phyloP scores from a whole-genome alignment of 768 basidiomycete genomes.

The Galerina marginata region DNA sequence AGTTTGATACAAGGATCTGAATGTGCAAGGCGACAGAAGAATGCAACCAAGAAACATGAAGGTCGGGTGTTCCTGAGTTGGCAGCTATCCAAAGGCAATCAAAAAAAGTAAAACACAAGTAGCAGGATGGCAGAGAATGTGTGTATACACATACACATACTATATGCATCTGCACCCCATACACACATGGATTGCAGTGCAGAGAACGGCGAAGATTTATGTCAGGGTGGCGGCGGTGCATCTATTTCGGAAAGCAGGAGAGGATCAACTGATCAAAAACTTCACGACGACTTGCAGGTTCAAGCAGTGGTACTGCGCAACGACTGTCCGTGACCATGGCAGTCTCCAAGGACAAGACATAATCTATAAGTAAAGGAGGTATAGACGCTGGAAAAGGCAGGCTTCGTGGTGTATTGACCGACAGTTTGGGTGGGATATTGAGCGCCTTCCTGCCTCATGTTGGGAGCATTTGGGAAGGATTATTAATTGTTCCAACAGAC shows the following conservation, averaged over 20 bases:
- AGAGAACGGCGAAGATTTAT: not conserved
- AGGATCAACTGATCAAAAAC: slow-evolving; percentile 1
- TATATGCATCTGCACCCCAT: not conserved
- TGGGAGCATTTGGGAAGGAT: not conserved
- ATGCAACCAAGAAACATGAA: too few relatives aligned
- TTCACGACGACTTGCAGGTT: not conserved
- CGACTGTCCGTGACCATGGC: too few relatives aligned
- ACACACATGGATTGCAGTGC: not conserved
- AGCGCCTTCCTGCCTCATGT: slow-evolving; percentile 10
- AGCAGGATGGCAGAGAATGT: too few relatives aligned
- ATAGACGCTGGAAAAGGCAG: not conserved
- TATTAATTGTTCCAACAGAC: not conserved
- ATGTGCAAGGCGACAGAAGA: too few relatives aligned
- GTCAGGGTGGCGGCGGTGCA: not conserved
- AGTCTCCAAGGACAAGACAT: too few relatives aligned
- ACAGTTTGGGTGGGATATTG: not conserved
- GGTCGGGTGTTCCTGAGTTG: too few relatives aligned
- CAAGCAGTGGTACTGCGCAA: too few relatives aligned
- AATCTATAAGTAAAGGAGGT: too few relatives aligned
- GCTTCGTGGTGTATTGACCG: not conserved
- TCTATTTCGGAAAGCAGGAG: slow-evolving; percentile 1
- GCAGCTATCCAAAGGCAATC: too few relatives aligned
- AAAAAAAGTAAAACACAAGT: too few relatives aligned
- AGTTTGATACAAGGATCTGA: too few relatives aligned
- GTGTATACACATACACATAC: too few relatives aligned